Base-by-base conservation (phyloP, 345 rosid species). In the Excoecaria cochinchinensis region DNA sequence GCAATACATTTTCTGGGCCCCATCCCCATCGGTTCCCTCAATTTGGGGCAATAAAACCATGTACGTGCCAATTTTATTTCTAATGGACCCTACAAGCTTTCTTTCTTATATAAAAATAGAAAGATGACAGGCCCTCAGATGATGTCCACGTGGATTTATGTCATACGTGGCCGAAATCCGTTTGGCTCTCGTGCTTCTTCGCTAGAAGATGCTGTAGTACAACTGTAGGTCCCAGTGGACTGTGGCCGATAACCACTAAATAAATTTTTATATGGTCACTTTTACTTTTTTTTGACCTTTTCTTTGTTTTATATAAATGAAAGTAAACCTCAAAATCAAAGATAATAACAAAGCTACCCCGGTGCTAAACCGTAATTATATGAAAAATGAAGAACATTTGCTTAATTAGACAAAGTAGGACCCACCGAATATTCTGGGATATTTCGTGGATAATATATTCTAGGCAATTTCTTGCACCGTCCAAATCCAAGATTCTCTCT, bases 1-100 rank as follows among this genome's bases (percentile, higher is more conserved):
- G 68, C 44, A 60, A 22, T 46, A 36, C 58, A 72, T 72, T 59
- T 3, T 24, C 56, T 72, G 76, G 76, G 67, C 17, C 66, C 74
- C 38, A 59, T 24, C 4, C 2, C 17, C 39, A 6, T n/a, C 17
- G 31, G 31, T n/a, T 6, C 38, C 12, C 11, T 36, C 19, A 21
- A 22, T 61, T 24, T 39, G 38, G 10, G 9, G 5, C 4, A 46
- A 59, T 12, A 24, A 0, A 9, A 46, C 38, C 11, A 31, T 31
- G 31, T 31, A 31, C 31, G 31, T 31, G 31, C 31, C 31, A 31
- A 31, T 31, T 31, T 31, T 31, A 31, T 31, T 31, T 31, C 1
- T 31, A 31, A 31, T 31, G 31, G 31, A 42, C 46, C 46, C 46
- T 8, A 42, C 46, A 1, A 2, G 31, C 31, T 31, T 31, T 31